Evolutionary conservation across 2,329 filamentous ascomycete genomes (phyloP).

Genomic region (Diaporthe sp.): DNA sequence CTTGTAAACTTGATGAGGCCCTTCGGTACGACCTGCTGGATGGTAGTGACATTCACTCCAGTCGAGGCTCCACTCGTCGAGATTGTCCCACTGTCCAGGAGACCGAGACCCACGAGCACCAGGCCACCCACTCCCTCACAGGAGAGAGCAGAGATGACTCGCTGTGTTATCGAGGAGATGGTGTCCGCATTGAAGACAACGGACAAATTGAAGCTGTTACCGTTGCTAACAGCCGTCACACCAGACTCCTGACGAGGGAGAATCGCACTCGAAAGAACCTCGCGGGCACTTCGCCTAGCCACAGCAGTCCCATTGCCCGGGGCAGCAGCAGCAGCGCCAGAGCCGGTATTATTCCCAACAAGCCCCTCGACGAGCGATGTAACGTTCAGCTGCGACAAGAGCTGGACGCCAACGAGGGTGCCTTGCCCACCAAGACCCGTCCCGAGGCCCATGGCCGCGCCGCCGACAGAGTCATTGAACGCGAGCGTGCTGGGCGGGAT

Average conservation of each 20-base stretch:
- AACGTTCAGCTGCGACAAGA: slow-evolving; percentile 40
- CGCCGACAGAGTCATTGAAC: slow-evolving; percentile 49
- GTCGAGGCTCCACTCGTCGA: background rate
- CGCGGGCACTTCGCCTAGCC: background rate
- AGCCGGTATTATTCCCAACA: background rate
- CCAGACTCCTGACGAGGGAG: background rate
- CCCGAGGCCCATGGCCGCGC: slow-evolving; percentile 48
- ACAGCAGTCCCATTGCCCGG: background rate
- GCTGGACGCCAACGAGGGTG: slow-evolving; percentile 43
- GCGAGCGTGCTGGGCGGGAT: slow-evolving; percentile 37
- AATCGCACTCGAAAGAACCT: background rate
- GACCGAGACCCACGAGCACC: slow-evolving; percentile 40
- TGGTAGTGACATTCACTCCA: slow-evolving; percentile 24
- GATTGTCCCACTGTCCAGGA: slow-evolving; percentile 36
- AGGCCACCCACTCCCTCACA: slow-evolving; percentile 49
- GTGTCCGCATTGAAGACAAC: slow-evolving; percentile 42
- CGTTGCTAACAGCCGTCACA: background rate
- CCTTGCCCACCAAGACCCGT: slow-evolving; percentile 48
- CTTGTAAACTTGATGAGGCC: slow-evolving; percentile 42
- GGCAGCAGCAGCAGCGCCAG: background rate
- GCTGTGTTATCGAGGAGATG: slow-evolving; percentile 44
- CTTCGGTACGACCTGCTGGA: slow-evolving; percentile 41
- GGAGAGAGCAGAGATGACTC: slow-evolving; percentile 43
- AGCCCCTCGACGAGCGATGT: slow-evolving; percentile 7
- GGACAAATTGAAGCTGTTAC: slow-evolving; percentile 41